phyloP scores from a whole-genome alignment of 202 grass and related monocot genomes.

The Sporobolus alterniflorus region DNA sequence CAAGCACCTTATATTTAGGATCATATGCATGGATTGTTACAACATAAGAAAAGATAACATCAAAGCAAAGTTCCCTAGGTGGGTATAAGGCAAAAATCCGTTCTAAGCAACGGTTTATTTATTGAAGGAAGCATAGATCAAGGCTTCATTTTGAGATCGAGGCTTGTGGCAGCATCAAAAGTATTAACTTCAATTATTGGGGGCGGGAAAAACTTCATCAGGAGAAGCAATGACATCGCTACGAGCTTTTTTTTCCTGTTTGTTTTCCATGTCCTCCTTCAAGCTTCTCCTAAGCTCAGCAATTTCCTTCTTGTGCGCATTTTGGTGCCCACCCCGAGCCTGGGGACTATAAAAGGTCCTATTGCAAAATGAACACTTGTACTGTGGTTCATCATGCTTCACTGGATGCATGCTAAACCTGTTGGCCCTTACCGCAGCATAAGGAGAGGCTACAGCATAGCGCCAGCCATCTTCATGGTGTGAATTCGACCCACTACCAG shows the following conservation, averaged over 20 bases:
- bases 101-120: background rate
- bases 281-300: background rate
- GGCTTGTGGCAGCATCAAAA: background rate
- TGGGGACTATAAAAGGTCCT: background rate
- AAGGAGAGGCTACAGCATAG: background rate
- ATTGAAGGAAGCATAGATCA: background rate
- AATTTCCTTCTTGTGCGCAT: constrained; percentile 28
- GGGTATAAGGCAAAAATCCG: background rate
- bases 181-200: background rate
- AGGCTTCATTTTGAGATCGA: background rate
- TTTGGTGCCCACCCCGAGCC: constrained; percentile 33
- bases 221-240: background rate
- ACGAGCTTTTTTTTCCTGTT: background rate
- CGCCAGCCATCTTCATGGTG: background rate
- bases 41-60: background rate
- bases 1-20: background rate
- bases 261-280: background rate
- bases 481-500: background rate
- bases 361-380: constrained; percentile 22
- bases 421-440: background rate
- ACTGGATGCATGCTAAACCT: background rate
- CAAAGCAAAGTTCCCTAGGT: background rate
- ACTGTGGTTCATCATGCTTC: background rate
- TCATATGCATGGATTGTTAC: background rate
- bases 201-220: background rate